A percentile compares a stretch with the other conserved stretches of the same genome.
Conservation (phyloP, 1,284 basidiomycete genomes). For the Tylopilus sp. region DNA sequence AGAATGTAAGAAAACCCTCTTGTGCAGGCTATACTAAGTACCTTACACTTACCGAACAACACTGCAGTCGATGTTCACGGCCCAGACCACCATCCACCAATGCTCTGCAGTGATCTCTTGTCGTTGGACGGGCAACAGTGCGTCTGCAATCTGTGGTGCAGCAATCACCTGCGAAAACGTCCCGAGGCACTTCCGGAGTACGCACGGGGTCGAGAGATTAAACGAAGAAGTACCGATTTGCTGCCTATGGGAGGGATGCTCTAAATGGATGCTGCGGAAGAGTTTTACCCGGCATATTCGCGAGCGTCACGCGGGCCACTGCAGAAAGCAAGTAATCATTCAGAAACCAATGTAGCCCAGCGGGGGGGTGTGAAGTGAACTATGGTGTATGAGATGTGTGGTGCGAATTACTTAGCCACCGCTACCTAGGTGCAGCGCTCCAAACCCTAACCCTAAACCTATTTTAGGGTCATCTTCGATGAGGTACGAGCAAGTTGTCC, state of each 20-base stretch:
- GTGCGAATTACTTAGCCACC: too few species aligned
- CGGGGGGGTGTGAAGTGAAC: too few species aligned
- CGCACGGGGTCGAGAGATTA: not conserved
- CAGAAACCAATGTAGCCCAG: too few species aligned
- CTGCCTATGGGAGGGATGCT: constrained; percentile 15
- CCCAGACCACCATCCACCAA: not conserved
- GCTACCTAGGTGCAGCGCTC: too few species aligned
- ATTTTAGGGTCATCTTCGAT: too few species aligned
- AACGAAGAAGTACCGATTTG: rapidly evolving
- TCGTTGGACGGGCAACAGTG: not conserved
- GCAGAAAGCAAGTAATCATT: not conserved
- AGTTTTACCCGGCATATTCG: constrained; percentile 14
- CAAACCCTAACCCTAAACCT: too few species aligned
- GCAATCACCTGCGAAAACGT: not conserved
- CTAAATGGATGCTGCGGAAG: not conserved
- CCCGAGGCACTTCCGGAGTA: not conserved
- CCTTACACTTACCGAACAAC: not conserved
- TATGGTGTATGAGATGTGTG: too few species aligned
- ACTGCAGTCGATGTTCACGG: too few species aligned
- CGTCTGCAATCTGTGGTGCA: not conserved
- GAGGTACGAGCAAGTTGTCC: too few species aligned
- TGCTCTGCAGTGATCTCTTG: not conserved
- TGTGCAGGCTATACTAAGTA: too few species aligned
- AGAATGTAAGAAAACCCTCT: too few species aligned
- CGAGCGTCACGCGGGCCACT: constrained; percentile 15